Evolutionary conservation across 2,329 filamentous ascomycete genomes (phyloP).

Genomic region (Tolypocladium amazonense): DNA sequence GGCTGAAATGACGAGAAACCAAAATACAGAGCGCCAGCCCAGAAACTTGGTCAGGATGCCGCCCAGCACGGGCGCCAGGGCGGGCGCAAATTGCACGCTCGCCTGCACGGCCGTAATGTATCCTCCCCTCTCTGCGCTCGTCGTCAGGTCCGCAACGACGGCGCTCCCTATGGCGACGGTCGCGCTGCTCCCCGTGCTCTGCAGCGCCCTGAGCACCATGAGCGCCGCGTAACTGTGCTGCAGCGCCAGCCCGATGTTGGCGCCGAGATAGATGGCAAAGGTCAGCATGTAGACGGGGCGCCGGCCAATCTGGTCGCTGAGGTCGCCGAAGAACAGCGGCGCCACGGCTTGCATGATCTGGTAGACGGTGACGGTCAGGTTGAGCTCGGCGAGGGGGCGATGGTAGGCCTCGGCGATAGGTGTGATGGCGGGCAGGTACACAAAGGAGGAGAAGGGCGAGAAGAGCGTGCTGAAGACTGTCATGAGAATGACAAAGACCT

Average conservation of each 20-base stretch:
- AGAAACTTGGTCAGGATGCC: conserved; percentile 39
- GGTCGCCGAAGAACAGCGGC: conserved; percentile 37
- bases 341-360: conserved; percentile 42
- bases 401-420: conserved; percentile 27
- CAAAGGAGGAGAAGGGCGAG: conserved; percentile 20
- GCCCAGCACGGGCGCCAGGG: conserved; percentile 38
- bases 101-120: conserved; percentile 38
- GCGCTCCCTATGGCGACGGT: conserved; percentile 42
- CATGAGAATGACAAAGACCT: conserved; percentile 15
- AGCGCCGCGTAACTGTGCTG: conserved; percentile 32
- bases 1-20: conserved; percentile 38
- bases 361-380: conserved; percentile 30
- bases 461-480: conserved; percentile 17
- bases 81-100: conserved; percentile 29
- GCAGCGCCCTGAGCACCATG: conserved; percentile 36
- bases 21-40: conserved; percentile 45
- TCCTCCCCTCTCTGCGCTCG: conserved; percentile 42
- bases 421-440: conserved; percentile 35
- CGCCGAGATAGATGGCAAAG: conserved; percentile 33
- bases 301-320: conserved; percentile 36
- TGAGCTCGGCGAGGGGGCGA: conserved; percentile 22
- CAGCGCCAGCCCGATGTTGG: conserved; percentile 33
- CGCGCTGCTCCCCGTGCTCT: conserved; percentile 40
- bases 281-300: conserved; percentile 35
- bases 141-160: conserved; percentile 47